phyloP scores from a whole-genome alignment of 192 early-diverging fungal genomes.

The Entomortierella lignicola region DNA sequence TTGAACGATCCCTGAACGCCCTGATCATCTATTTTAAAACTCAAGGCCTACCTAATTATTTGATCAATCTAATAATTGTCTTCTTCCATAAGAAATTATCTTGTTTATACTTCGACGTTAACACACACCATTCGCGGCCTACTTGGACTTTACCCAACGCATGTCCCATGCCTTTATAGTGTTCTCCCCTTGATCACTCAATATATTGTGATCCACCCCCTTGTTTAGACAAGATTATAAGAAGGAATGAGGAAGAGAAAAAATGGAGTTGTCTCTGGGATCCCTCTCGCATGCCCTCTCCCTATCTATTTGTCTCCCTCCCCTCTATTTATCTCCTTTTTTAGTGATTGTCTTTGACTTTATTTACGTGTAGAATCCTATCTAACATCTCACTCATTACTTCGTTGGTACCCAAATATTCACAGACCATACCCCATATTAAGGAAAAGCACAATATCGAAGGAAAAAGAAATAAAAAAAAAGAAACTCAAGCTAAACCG shows the following conservation, averaged over 20 bases:
- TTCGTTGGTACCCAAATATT: not conserved
- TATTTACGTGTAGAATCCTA: not conserved
- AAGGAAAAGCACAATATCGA: not conserved
- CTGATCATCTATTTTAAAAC: too few relatives aligned
- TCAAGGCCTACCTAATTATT: too few relatives aligned
- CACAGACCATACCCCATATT: not conserved
- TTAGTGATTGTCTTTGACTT: not conserved
- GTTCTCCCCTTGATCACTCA: conserved; percentile 9
- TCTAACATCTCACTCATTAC: not conserved
- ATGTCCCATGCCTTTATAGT: too few relatives aligned
- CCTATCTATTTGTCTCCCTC: not conserved
- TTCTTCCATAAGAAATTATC: too few relatives aligned
- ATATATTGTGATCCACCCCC: not conserved
- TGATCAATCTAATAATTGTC: too few relatives aligned
- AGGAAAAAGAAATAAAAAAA: not conserved
- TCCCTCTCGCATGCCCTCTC: too few relatives aligned
- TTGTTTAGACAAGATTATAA: too few relatives aligned
- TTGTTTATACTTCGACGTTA: not conserved
- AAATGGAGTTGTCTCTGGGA: not conserved
- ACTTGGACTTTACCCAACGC: not conserved
- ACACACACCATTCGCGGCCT: not conserved
- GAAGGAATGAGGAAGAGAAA: too few relatives aligned
- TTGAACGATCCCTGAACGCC: too few relatives aligned
- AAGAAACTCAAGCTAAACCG: not conserved
- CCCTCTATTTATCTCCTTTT: not conserved